Evolutionary conservation across 441 rosid species (phyloP).

Genomic region (Dalechampia spathulata): DNA sequence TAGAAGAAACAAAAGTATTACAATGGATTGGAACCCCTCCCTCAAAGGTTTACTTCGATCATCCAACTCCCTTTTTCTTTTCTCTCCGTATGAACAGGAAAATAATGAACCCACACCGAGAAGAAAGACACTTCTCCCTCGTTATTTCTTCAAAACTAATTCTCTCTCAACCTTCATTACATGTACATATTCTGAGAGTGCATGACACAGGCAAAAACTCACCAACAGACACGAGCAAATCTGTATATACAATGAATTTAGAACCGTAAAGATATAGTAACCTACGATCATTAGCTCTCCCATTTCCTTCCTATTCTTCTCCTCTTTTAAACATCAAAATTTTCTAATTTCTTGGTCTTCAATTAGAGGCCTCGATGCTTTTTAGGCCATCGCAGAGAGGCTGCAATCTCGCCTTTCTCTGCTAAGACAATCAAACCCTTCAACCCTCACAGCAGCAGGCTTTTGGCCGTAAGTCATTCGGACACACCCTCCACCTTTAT

Average conservation of each 20-base stretch:
- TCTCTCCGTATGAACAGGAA: conserved; percentile 9
- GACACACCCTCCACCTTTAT: conserved; percentile 32
- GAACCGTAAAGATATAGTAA: too few relatives aligned
- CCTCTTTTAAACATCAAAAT: background rate
- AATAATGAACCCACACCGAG: background rate
- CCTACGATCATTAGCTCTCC: background rate
- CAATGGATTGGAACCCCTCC: background rate
- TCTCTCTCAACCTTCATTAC: conserved; percentile 15
- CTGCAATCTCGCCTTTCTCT: conserved; percentile 52
- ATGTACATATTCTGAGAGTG: conserved; percentile 17
- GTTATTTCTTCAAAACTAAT: conserved; percentile 29
- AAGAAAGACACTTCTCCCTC: conserved; percentile 1
- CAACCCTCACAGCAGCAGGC: conserved; percentile 55
- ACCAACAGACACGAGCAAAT: conserved; percentile 9
- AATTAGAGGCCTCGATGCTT: background rate
- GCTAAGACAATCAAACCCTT: conserved; percentile 66
- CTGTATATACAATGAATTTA: conserved; percentile 12
- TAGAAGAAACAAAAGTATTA: conserved; percentile 1
- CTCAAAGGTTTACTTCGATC: background rate
- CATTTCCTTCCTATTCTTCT: background rate
- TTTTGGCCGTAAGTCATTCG: conserved; percentile 47
- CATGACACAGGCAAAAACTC: conserved; percentile 11
- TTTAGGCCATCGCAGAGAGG: conserved; percentile 57
- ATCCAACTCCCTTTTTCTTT: background rate
- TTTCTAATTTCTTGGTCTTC: background rate